Base-by-base conservation (phyloP, 768 basidiomycete genomes). In the Peribolospora kevripleyi region DNA sequence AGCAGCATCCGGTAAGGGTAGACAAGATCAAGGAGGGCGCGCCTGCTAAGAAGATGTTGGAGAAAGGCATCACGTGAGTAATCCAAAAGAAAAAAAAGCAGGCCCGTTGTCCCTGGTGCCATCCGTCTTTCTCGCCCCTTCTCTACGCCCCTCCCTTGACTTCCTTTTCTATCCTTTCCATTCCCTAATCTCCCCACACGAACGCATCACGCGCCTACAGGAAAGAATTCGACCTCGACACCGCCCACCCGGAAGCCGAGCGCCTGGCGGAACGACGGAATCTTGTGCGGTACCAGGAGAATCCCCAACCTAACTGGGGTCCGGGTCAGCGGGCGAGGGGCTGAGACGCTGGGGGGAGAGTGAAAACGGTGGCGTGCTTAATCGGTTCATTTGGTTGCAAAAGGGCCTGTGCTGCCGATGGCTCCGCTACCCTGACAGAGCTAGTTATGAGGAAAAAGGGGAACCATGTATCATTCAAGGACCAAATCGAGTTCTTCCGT, bases 241-340 rank as follows among this genome's bases (percentile, higher is more conserved):
- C 25, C 25, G 75, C 68, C 45, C 84, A 95, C 65, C 78, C 82
- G 0, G 70, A 75, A 4, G 75, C 78, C 1, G 71, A 53, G 2
- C 3, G 76, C 75, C 6, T 67, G 74, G 10, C 74, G 78, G 5
- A 75, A 75, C 14, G 76, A 77, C 55, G 70, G 55, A 85, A 84
- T 60, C 69, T 91, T 6, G 82, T 90, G 1, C 74, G 86, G 45
- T 93, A 90, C 68, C 87, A 91, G 66, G 76, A 77, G 58, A 95
- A 93, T 64, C 93, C 91, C 4, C 73, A 77, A n/a, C 73, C 78
- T 2, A 74, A 93, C 65, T 98, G 93, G 93, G 91, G 91, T 0
- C 93, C 91, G 0, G 25, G 25, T 25, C 25, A 25, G 25, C 25
- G 25, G 25, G 25, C 25, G 25, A 25, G 25, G 25, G 25, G 25